phyloP scores from a whole-genome alignment of 78 protist genomes.

The Speleostelium caveatum region DNA sequence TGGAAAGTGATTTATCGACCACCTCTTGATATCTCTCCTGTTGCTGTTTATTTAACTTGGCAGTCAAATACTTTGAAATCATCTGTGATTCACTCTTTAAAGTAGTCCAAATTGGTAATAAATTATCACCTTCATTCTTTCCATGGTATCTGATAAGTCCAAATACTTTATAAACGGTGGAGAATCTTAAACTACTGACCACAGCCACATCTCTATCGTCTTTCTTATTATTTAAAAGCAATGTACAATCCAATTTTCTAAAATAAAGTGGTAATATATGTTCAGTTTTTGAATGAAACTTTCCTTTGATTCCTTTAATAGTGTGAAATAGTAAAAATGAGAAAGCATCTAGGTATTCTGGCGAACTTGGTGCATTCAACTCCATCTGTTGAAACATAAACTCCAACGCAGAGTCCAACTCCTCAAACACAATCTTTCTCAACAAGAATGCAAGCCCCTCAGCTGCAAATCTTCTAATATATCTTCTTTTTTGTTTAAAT shows the following conservation, averaged over 20 bases:
- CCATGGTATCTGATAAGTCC: slow-evolving; percentile 25
- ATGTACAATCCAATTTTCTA: slow-evolving; percentile 5
- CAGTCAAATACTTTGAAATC: too few species aligned
- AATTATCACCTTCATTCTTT: slow-evolving; percentile 25
- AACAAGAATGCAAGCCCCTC: slow-evolving; percentile 52
- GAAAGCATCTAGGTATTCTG: slow-evolving; percentile 52
- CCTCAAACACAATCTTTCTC: slow-evolving; percentile 57
- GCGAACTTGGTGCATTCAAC: not conserved
- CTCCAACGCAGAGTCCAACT: slow-evolving; percentile 1
- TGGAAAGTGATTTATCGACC: too few species aligned
- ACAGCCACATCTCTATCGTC: not conserved
- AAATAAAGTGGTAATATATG: slow-evolving; percentile 37
- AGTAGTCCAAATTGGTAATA: slow-evolving; percentile 41
- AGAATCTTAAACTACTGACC: not conserved
- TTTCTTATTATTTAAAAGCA: not conserved
- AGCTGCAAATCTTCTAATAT: slow-evolving; percentile 77
- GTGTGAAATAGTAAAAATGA: slow-evolving; percentile 53
- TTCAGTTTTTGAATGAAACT: slow-evolving; percentile 66
- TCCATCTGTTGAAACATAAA: slow-evolving; percentile 9
- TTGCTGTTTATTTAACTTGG: not conserved
- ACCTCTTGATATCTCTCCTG: not conserved
- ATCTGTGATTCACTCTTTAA: not conserved
- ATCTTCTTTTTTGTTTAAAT: slow-evolving; percentile 49
- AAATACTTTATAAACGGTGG: not conserved
- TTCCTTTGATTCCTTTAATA: slow-evolving; percentile 65